Conservation (phyloP, 1,139 yeast species). For the Meyerozyma elateridarum region DNA sequence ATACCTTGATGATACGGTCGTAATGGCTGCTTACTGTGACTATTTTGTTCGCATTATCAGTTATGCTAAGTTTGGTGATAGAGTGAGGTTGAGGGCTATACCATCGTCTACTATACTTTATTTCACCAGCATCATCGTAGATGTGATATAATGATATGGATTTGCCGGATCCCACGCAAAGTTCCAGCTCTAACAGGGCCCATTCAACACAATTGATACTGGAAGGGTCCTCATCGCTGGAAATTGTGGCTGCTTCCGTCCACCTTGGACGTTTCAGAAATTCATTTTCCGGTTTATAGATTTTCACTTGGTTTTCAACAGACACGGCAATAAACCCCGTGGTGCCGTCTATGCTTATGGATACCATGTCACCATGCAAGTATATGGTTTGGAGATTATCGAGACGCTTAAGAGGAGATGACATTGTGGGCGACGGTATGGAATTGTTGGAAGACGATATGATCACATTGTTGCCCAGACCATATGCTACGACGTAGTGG, state of each 20-base stretch:
- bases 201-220: slow-evolving; percentile 55
- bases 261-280: slow-evolving; percentile 45
- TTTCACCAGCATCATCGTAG: slow-evolving; percentile 41
- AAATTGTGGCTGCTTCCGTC: slow-evolving; percentile 30
- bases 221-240: slow-evolving; percentile 23
- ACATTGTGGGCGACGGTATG: slow-evolving; percentile 6
- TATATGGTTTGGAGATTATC: slow-evolving; percentile 69
- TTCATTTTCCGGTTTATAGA: slow-evolving; percentile 44
- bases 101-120: slow-evolving; percentile 46
- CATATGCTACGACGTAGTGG: slow-evolving; percentile 64
- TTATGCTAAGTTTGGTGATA: slow-evolving; percentile 48
- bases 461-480: slow-evolving; percentile 84
- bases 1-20: slow-evolving; percentile 68
- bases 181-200: slow-evolving; percentile 56
- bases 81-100: slow-evolving; percentile 51
- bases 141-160: slow-evolving; percentile 52
- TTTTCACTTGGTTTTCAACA: slow-evolving; percentile 23
- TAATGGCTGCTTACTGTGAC: slow-evolving; percentile 54
- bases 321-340: slow-evolving; percentile 58
- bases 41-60: slow-evolving; percentile 63
- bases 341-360: slow-evolving; percentile 56
- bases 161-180: slow-evolving; percentile 54
- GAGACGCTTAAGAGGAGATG: slow-evolving; percentile 16
- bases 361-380: slow-evolving; percentile 58
- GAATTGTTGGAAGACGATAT: slow-evolving; percentile 28